Conservation (phyloP, 495 filamentous ascomycete genomes). For the Glutinoglossum americanum region DNA sequence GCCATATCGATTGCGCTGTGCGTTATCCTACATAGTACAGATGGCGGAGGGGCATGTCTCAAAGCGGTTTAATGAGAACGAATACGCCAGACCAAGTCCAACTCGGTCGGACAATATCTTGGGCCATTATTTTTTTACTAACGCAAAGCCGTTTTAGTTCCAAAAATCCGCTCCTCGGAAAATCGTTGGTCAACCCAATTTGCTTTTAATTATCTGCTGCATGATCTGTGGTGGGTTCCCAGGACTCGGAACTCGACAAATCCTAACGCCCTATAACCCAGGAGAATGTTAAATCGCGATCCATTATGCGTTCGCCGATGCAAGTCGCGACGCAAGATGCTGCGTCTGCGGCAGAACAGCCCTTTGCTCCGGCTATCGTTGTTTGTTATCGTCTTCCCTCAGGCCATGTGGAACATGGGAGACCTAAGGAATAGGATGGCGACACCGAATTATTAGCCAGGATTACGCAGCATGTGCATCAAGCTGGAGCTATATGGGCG, state of each 20-base stretch:
- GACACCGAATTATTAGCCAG: too few relatives aligned
- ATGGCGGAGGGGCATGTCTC: background rate
- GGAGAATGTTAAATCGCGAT: background rate
- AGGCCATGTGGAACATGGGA: background rate
- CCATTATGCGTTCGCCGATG: background rate
- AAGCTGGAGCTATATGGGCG: too few relatives aligned
- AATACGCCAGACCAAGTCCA: too few relatives aligned
- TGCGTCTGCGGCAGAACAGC: background rate
- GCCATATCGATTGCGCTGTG: background rate
- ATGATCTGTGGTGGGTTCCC: background rate
- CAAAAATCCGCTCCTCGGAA: background rate
- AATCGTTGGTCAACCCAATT: background rate
- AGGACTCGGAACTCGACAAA: constrained; percentile 1
- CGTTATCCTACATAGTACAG: background rate
- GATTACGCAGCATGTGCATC: too few relatives aligned
- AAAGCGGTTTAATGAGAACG: background rate
- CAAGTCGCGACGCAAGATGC: background rate
- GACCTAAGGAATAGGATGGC: too few relatives aligned
- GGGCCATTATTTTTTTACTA: background rate
- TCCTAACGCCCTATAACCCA: background rate
- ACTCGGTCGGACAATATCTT: background rate
- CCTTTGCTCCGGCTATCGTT: background rate
- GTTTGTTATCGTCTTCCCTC: background rate
- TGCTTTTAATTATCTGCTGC: background rate
- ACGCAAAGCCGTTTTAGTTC: background rate